These are phyloP conservation scores for Eucalyptus sp. DNA, from an alignment of 345 rosid species.

Conservation along the genomic window DNA sequence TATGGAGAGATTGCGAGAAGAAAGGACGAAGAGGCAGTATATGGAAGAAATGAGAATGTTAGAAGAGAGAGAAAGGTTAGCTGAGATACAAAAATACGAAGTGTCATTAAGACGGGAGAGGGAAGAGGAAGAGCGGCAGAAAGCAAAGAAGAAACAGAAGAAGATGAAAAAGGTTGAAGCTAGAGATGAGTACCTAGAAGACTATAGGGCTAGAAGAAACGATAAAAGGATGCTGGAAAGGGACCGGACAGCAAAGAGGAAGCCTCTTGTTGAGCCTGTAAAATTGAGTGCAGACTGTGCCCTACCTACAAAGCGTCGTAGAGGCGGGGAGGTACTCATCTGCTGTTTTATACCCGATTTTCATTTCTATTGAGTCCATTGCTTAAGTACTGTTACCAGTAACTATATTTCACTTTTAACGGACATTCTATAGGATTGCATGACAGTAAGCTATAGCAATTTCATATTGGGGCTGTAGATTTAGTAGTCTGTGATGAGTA, in stretches of 20 bases:
- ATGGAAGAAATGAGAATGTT: constrained; percentile 32
- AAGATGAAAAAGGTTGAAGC: constrained; percentile 51
- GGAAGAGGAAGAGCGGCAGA: constrained; percentile 75
- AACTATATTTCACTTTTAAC: neutral
- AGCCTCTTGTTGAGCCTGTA: constrained; percentile 39
- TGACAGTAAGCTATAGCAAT: neutral
- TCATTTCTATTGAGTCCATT: neutral
- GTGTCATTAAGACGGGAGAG: constrained; percentile 65
- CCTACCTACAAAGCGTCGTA: constrained; percentile 74
- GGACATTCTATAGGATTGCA: neutral
- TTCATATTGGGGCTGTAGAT: neutral
- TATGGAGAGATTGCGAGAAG: constrained; percentile 37
- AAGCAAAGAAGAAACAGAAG: constrained; percentile 76
- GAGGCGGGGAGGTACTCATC: constrained; percentile 78
- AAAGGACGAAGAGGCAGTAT: constrained; percentile 22
- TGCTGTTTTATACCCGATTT: neutral
- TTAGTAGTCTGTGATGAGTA: neutral
- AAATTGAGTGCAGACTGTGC: constrained; percentile 35
- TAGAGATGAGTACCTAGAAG: constrained; percentile 54
- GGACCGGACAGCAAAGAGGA: constrained; percentile 53
- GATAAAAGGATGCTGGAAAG: constrained; percentile 57
- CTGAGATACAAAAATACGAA: constrained; percentile 60
- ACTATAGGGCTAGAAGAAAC: constrained; percentile 32
- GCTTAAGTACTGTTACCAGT: neutral
- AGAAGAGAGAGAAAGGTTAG: constrained; percentile 56